Evolutionary conservation across 257 asterid genomes (phyloP).

Genomic region (Solanum appendiculatum): DNA sequence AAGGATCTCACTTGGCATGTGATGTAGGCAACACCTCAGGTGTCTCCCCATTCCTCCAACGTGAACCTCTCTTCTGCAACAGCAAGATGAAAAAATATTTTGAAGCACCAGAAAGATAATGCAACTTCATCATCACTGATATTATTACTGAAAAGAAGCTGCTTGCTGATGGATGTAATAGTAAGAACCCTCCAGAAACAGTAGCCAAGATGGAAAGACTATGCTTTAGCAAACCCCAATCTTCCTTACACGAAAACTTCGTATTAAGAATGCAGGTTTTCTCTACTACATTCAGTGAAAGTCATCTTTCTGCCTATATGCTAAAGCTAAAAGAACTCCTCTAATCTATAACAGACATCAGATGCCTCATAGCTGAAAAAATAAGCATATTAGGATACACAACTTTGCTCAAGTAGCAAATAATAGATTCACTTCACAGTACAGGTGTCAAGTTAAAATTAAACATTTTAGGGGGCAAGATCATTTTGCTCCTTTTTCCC

Average conservation of each 20-base stretch:
- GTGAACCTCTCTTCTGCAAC: conserved; percentile 65
- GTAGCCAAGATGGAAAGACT: background rate
- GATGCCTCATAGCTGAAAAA: background rate
- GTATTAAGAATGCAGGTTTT: background rate
- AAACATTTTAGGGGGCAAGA: background rate
- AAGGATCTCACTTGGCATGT: conserved; percentile 66
- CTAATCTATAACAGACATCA: background rate
- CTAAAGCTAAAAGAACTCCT: background rate
- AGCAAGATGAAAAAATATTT: conserved; percentile 1
- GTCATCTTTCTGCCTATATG: background rate
- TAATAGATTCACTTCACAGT: background rate
- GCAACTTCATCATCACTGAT: background rate
- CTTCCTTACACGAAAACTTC: background rate
- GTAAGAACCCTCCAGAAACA: background rate
- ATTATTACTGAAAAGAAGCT: background rate
- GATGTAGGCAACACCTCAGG: conserved; percentile 55
- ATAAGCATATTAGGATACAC: background rate
- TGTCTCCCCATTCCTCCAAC: conserved; percentile 61
- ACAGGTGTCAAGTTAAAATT: background rate
- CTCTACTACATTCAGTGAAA: background rate
- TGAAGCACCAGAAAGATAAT: background rate
- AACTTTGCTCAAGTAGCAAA: background rate
- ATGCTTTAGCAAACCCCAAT: background rate
- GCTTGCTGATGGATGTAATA: background rate
- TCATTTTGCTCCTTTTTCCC: background rate